Conservation (phyloP, 2,329 filamentous ascomycete genomes). For the Epichloe scottii region DNA sequence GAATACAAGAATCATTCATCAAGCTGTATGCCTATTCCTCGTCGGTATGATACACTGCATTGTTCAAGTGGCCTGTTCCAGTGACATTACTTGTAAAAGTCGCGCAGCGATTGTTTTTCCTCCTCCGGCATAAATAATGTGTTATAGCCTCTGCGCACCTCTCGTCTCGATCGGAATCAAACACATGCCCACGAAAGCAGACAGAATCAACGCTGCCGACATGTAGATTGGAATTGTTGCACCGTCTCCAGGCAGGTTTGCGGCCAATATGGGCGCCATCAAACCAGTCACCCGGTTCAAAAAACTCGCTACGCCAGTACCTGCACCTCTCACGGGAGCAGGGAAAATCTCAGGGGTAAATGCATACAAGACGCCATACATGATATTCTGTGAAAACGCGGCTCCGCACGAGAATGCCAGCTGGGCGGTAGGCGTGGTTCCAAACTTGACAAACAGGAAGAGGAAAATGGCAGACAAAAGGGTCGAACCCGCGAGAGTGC, state of each 20-base stretch:
- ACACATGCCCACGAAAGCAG: slow-evolving; percentile 46
- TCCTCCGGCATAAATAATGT: neutral
- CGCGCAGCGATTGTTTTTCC: no score
- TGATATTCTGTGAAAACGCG: slow-evolving; percentile 63
- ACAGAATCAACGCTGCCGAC: slow-evolving; percentile 42
- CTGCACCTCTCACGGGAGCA: slow-evolving; percentile 57
- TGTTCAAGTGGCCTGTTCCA: no score
- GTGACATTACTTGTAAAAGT: no score
- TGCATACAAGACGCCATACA: slow-evolving; percentile 66
- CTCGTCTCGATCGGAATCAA: slow-evolving; percentile 52
- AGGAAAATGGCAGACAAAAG: slow-evolving; percentile 56
- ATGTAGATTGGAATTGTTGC: slow-evolving; percentile 45
- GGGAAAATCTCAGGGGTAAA: slow-evolving; percentile 71
- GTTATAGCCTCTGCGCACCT: slow-evolving; percentile 42
- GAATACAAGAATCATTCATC: no score
- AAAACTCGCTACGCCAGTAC: slow-evolving; percentile 59
- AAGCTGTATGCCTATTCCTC: no score
- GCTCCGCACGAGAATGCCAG: slow-evolving; percentile 55
- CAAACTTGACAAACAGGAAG: slow-evolving; percentile 52
- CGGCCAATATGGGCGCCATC: slow-evolving; percentile 56
- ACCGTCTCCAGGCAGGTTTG: slow-evolving; percentile 44
- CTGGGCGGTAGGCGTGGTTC: slow-evolving; percentile 42
- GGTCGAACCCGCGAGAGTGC: slow-evolving; percentile 57
- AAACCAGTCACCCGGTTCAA: slow-evolving; percentile 57
- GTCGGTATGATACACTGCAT: no score